phyloP scores from a whole-genome alignment of 2,329 filamentous ascomycete species.

The Bretziella fagacearum region DNA sequence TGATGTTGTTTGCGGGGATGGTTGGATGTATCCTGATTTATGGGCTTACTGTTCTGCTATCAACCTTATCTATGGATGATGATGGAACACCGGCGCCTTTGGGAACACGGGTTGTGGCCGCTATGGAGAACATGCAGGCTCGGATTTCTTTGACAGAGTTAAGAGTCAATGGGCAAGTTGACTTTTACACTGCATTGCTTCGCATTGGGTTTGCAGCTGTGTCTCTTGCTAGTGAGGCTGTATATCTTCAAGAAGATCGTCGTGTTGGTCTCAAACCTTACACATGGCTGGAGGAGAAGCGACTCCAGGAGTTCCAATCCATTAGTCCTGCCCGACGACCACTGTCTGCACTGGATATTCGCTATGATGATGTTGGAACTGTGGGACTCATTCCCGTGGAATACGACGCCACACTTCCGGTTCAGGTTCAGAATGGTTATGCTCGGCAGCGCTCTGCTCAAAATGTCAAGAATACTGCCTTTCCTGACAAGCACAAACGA shows the following conservation, averaged over 20 bases:
- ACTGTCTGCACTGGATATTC: conserved; percentile 29
- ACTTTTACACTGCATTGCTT: conserved; percentile 84
- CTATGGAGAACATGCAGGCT: conserved; percentile 81
- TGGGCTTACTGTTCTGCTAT: conserved; percentile 54
- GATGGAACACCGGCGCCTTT: conserved; percentile 1
- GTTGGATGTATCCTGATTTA: conserved; percentile 62
- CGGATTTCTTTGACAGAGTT: conserved; percentile 72
- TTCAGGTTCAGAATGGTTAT: conserved; percentile 37
- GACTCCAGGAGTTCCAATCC: conserved; percentile 58
- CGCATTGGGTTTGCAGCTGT: conserved; percentile 76
- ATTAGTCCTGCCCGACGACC: conserved; percentile 34
- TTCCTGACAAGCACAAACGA: conserved; percentile 29
- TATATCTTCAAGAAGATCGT: conserved; percentile 82
- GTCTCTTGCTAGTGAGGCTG: conserved; percentile 86
- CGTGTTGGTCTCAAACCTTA: conserved; percentile 53
- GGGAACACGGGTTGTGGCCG: conserved; percentile 24
- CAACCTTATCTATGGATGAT: conserved; percentile 29
- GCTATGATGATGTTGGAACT: conserved; percentile 35
- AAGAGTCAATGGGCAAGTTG: conserved; percentile 69
- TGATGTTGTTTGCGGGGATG: conserved; percentile 73
- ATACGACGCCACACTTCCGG: conserved; percentile 24
- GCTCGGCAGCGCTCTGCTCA: conserved; percentile 53
- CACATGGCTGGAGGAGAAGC: conserved; percentile 87
- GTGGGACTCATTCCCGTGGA: conserved; percentile 39
- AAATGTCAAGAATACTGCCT: conserved; percentile 27